Evolutionary conservation across 2,329 filamentous ascomycete genomes (phyloP), one percentile per base, ranked within the genome.

Genomic region (Scedosporium aurantiacum): DNA sequence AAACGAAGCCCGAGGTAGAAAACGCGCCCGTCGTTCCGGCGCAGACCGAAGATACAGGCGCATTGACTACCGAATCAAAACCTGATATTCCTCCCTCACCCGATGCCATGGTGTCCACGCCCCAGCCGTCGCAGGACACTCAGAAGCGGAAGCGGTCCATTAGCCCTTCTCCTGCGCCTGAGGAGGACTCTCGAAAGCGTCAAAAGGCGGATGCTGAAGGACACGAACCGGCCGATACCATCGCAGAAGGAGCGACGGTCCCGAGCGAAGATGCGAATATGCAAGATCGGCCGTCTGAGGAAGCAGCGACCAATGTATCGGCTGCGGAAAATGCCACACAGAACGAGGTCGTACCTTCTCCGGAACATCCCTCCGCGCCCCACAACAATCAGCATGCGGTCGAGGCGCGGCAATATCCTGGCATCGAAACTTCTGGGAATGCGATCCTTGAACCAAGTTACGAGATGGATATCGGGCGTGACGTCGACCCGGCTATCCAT

Each of bases 401-500:
- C 14, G 58, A 60, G 18, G 6, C 50, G 5, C 59, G 47, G 23
- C 59, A 56, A 25, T 61, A 55, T 25, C 37, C 52, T 27, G 52
- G 52, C 18, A 41, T 60, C 6, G 59, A 60, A 28, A 14, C 58
- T 14, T 54, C 28, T 8, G 21, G 21, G 5, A 43, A 62, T 40
- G 60, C 64, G 55, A 60, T 56, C 21, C 63, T 66, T 16, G 65
- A 63, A 43, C 63, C 63, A 25, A 64, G 65, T 18, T 68, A 70
- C 14, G 65, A 67, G 21, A 71, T 72, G 65, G 74, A 74, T 28
- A 66, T 67, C 57, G 71, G 74, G 55, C 65, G 67, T 21, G 70
- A 74, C 45, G 72, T 79, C 28, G 73, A 73, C 25, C 85, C 87
- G 5, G 81, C 89, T 0, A 74, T 86, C 41, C 89, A 94, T 71